Conservation (phyloP, 352 stramenopile species). For the Thraustotheca clavata region DNA sequence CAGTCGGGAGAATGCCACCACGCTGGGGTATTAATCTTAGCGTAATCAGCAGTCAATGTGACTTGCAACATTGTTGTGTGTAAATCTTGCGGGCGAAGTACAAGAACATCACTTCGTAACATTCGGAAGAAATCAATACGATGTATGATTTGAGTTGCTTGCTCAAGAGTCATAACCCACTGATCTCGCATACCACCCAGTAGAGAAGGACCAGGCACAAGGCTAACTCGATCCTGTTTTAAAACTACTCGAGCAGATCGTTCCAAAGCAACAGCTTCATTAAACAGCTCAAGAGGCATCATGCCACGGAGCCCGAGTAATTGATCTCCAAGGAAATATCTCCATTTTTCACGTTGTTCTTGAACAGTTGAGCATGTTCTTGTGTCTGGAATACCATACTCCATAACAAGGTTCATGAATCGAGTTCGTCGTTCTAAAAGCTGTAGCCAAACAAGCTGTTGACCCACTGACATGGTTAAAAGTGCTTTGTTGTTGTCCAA, state of each 20-base stretch:
- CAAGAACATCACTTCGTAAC: conserved; percentile 59
- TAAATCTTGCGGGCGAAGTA: conserved; percentile 51
- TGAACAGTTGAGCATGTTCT: conserved; percentile 39
- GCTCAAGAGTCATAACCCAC: conserved; percentile 48
- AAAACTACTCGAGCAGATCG: not conserved
- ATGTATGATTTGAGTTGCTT: conserved; percentile 54
- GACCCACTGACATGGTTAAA: too few species aligned
- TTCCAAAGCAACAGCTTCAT: conserved; percentile 6
- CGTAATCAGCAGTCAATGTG: conserved; percentile 24
- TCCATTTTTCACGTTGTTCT: conserved; percentile 65
- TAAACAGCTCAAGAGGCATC: not conserved
- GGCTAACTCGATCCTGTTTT: not conserved
- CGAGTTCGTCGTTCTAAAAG: conserved; percentile 26
- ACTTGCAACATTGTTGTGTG: conserved; percentile 49
- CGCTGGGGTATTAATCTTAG: conserved; percentile 31
- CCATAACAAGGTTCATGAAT: conserved; percentile 73
- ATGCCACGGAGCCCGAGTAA: conserved; percentile 28
- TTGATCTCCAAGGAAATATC: conserved; percentile 59
- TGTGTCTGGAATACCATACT: conserved; percentile 64
- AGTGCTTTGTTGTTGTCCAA: conserved; percentile 20
- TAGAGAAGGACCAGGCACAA: conserved; percentile 38
- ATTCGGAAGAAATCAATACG: conserved; percentile 75
- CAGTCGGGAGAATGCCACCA: conserved; percentile 74
- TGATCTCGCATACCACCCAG: conserved; percentile 50
- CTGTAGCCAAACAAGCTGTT: not conserved